Conservation (phyloP, 371 early-diverging fungal species). For the Rhizopus microsporus region DNA sequence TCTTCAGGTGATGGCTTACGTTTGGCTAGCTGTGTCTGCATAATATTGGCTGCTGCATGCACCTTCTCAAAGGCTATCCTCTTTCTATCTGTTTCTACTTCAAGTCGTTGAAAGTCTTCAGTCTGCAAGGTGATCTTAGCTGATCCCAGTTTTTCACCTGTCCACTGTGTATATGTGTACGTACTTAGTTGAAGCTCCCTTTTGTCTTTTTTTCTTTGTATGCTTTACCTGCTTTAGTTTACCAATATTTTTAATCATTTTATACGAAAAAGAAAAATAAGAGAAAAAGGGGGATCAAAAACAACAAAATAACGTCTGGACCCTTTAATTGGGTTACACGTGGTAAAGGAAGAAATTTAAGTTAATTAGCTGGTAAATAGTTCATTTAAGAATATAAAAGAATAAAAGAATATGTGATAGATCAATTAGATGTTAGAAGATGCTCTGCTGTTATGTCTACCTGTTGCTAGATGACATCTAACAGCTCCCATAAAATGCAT, state of each 20-base stretch:
- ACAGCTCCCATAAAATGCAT: no score
- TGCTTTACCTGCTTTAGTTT: conserved; percentile 66
- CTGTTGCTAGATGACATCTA: no score
- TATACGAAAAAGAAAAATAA: neutral
- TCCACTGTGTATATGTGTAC: conserved; percentile 37
- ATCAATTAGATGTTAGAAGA: no score
- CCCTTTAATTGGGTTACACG: neutral
- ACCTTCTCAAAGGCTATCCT: conserved; percentile 41
- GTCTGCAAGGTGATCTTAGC: conserved; percentile 50
- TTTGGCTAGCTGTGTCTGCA: conserved; percentile 44
- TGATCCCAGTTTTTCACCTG: conserved; percentile 52
- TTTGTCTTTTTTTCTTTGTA: neutral
- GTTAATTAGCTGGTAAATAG: no score
- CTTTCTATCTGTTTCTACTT: conserved; percentile 35
- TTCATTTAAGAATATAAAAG: no score
- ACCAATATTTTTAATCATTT: conserved; percentile 71
- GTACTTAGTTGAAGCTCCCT: conserved; percentile 13
- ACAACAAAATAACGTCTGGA: neutral
- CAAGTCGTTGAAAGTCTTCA: conserved; percentile 45
- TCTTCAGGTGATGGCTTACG: conserved; percentile 63
- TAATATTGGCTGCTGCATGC: conserved; percentile 27
- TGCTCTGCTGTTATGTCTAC: no score
- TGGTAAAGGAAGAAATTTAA: neutral
- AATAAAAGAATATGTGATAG: no score
- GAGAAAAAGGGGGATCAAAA: neutral